A percentile compares a stretch with the other conserved stretches of the same genome.
Evolutionary conservation across 371 early-diverging fungal genomes (phyloP).

Genomic region (Mucor piriformis): DNA sequence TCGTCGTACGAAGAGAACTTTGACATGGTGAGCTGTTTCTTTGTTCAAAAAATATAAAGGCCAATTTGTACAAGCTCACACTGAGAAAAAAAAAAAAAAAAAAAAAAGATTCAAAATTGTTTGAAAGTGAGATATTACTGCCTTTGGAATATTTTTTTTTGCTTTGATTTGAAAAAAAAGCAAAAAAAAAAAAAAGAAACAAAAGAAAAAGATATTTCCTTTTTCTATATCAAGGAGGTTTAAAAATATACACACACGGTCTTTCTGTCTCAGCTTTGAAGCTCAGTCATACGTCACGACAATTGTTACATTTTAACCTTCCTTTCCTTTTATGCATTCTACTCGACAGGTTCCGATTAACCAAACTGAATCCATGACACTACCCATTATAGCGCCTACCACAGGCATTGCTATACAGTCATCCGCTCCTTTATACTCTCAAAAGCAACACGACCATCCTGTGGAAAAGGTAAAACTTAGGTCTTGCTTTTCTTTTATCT

Average conservation of each 20-base stretch:
- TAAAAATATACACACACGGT: not conserved
- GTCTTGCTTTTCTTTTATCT: too few species aligned
- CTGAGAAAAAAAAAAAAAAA: too few species aligned
- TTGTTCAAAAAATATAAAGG: conserved; percentile 7
- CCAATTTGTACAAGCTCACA: too few species aligned
- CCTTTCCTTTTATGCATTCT: conserved; percentile 1
- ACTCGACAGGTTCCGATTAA: not conserved
- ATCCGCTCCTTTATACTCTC: conserved; percentile 11
- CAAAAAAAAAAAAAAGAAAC: not conserved
- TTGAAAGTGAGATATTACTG: too few species aligned
- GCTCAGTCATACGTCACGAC: conserved; percentile 5
- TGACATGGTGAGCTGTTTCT: too few species aligned
- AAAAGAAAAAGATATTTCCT: not conserved
- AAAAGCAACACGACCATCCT: conserved; percentile 3
- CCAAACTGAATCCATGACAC: not conserved
- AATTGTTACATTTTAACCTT: too few species aligned
- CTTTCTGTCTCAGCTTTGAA: not conserved
- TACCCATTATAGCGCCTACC: too few species aligned
- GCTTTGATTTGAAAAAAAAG: not conserved
- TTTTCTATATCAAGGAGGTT: too few species aligned
- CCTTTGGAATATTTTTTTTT: too few species aligned
- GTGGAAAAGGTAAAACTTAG: not conserved
- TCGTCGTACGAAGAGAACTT: conserved; percentile 32
- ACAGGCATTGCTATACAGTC: conserved; percentile 19
- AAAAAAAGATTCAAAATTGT: too few species aligned